A percentile compares a stretch with the other conserved stretches of the same genome.
These are phyloP conservation scores for Xylaria polymorpha DNA, from an alignment of 2,329 filamentous ascomycete genomes.

Conservation along the genomic window DNA sequence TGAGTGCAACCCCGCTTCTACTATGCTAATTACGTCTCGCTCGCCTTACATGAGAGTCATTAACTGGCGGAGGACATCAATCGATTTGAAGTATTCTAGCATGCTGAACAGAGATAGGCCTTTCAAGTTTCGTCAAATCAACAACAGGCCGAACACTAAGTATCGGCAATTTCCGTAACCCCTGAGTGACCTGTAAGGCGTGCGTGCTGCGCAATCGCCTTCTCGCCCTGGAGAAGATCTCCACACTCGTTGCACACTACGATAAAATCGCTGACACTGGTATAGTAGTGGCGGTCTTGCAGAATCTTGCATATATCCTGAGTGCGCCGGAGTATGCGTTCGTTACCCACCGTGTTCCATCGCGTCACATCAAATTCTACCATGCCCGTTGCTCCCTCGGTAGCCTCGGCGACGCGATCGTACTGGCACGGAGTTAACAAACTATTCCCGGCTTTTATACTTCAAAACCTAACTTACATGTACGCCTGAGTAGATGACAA, in stretches of 20 bases:
- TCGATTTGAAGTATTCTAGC: background rate
- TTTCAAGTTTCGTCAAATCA: background rate
- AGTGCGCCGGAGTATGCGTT: slow-evolving; percentile 78
- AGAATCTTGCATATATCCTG: slow-evolving; percentile 73
- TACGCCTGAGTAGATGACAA: slow-evolving; percentile 39
- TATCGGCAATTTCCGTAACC: slow-evolving; percentile 62
- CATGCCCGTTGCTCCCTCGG: slow-evolving; percentile 67
- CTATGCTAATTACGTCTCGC: background rate
- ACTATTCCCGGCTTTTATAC: background rate
- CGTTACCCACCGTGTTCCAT: slow-evolving; percentile 63
- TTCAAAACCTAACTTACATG: slow-evolving; percentile 25
- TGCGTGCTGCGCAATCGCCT: slow-evolving; percentile 71
- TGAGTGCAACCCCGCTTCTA: too few species aligned
- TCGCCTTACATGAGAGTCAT: background rate
- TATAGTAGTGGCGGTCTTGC: slow-evolving; percentile 81
- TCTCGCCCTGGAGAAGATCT: slow-evolving; percentile 74
- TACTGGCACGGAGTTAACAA: slow-evolving; percentile 31
- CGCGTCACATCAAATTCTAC: slow-evolving; percentile 75
- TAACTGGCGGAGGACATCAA: background rate
- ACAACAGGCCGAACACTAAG: background rate
- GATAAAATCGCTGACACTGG: slow-evolving; percentile 83
- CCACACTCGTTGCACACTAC: slow-evolving; percentile 81
- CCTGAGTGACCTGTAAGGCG: slow-evolving; percentile 68
- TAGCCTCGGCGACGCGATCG: slow-evolving; percentile 77
- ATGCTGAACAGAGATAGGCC: background rate